Base-by-base conservation (phyloP, 2,329 filamentous ascomycete genomes). In the Fusarium sp. region DNA sequence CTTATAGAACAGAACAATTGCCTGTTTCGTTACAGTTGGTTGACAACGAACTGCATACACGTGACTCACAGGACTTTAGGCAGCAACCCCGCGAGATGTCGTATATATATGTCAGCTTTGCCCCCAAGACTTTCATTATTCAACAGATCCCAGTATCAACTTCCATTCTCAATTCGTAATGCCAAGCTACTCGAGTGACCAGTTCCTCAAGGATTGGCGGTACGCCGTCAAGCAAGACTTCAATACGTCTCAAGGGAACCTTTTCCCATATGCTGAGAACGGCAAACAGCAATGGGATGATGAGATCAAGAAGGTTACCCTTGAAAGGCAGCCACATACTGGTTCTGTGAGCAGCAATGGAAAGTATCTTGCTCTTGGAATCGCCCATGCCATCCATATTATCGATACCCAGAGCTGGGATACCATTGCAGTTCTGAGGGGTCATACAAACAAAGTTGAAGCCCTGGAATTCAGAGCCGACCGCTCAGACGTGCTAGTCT, bases 201-300 rank as follows among this genome's bases (percentile, higher is more conserved):
- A 74, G 17, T 36, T 73, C 3, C 15, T 55, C 12, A 39, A 54
- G 10, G 70, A 71, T 20, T 73, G 70, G 70, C 61, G 70, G 8
- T 63, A 73, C 20, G 48, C 66, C 38, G 20, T 74, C 9, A 31
- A 52, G 8, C 22, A 71, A 36, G 66, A 74, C 26, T 71, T 74
- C 20, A 28, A 28, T 38, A 63, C 66, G 5, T 45, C 70, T 4
- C 22, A 38, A 9, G 61, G 58, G 1, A 18, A 67, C 12, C n/a
- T 47, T 2, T 73, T 66, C 44, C 56, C 39, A 6, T 73, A 63
- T 26, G 66, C 70, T 5, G 20, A 44, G 7, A 44, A 59, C 2
- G 70, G 70, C 18, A 48, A 45, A 24, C 24, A 59, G 4, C 66
- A 74, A 44, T 71, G 70, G 66, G 61, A 49, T 13, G 56, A 49